A percentile compares a stretch with the other conserved stretches of the same genome.
These are phyloP conservation scores for Aegilops sharonensis DNA, from an alignment of 176 grass and related monocot genomes.

Conservation along the genomic window DNA sequence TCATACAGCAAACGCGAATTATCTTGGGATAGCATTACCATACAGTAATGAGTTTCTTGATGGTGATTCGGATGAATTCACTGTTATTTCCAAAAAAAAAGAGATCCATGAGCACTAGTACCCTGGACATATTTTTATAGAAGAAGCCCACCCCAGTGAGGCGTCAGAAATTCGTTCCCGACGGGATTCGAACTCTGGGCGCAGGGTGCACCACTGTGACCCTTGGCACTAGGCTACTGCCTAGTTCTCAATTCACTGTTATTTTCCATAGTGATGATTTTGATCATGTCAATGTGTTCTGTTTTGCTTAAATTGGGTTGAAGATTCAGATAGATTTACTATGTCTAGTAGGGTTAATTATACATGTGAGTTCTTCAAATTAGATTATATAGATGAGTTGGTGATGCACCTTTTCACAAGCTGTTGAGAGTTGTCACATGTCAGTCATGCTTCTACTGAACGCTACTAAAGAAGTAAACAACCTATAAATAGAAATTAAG, in stretches of 20 bases:
- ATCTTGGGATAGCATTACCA: background rate
- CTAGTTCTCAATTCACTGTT: too few species aligned
- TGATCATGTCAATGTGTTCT: background rate
- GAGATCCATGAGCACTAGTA: too few species aligned
- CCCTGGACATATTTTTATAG: too few species aligned
- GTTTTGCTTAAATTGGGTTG: background rate
- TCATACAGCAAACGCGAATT: background rate
- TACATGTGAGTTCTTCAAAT: background rate
- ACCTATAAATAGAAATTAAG: constrained; percentile 19
- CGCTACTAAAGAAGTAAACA: background rate
- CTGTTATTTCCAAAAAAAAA: background rate
- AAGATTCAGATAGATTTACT: background rate
- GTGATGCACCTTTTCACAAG: background rate
- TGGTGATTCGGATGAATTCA: background rate
- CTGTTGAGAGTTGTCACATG: background rate
- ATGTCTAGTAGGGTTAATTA: background rate
- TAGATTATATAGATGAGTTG: background rate
- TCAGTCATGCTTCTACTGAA: background rate
- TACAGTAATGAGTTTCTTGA: background rate
- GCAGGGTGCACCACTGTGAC: too few species aligned
- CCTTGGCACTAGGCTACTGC: too few species aligned
- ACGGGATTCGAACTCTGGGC: too few species aligned
- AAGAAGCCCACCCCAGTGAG: too few species aligned
- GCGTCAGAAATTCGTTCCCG: too few species aligned
- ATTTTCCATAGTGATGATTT: background rate